These are phyloP conservation scores for Plasmodium cynomolgi DNA, from an alignment of 169 alveolate species.

Conservation along the genomic window DNA sequence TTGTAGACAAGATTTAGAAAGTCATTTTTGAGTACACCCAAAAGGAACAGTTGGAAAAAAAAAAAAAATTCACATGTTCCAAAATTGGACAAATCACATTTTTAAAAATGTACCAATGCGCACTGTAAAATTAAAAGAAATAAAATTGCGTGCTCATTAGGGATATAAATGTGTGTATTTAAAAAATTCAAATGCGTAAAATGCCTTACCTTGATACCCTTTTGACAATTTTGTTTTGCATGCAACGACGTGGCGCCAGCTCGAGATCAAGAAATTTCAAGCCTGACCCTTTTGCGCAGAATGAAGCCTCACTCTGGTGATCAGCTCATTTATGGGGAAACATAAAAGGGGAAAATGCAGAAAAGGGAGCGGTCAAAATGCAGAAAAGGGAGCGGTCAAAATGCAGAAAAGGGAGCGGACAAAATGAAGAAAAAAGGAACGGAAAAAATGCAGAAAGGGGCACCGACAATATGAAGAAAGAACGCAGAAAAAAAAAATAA, in stretches of 20 bases:
- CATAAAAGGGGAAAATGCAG: not conserved
- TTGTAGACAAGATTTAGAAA: conserved; percentile 37
- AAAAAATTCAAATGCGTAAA: not conserved
- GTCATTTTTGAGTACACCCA: conserved; percentile 21
- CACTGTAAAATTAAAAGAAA: not conserved
- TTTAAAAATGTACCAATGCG: not conserved
- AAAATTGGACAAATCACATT: not conserved
- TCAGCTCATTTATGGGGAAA: not conserved
- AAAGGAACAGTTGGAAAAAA: not conserved
- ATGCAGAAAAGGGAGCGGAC: not conserved
- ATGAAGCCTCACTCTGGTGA: not conserved
- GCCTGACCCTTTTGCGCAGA: conserved; percentile 1
- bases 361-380: not conserved
- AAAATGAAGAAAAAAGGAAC: not conserved
- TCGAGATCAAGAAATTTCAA: conserved; percentile 2
- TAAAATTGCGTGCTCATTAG: not conserved
- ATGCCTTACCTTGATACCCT: not conserved
- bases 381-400: not conserved
- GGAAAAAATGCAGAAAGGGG: not conserved
- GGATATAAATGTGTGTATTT: not conserved
- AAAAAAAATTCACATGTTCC: conserved; percentile 6
- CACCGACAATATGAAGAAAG: not conserved
- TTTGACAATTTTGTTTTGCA: conserved; percentile 70
- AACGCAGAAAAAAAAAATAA: not conserved
- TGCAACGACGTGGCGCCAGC: conserved; percentile 21